Percentiles rank a stretch among this genome's conserved stretches.
Conservation (phyloP, 1,284 basidiomycete genomes). For the Ustilago lituana region DNA sequence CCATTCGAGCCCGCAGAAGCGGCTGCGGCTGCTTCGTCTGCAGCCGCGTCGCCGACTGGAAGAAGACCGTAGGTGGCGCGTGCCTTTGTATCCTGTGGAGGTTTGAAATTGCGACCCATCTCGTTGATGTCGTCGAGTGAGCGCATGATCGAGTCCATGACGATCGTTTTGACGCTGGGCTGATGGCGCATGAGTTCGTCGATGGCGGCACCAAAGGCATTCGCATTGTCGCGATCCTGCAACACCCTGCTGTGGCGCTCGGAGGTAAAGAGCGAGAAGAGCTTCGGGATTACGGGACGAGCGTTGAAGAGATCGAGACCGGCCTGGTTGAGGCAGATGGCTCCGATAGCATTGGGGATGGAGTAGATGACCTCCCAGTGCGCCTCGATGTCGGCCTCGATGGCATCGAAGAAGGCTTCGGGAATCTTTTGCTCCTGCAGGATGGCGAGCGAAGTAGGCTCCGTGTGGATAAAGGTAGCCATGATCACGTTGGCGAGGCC, state of each 20-base stretch:
- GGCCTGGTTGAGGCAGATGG: slow-evolving; percentile 89
- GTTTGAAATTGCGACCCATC: slow-evolving; percentile 73
- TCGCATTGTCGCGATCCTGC: slow-evolving; percentile 90
- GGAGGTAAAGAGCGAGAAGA: slow-evolving; percentile 87
- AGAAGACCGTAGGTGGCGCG: slow-evolving; percentile 50
- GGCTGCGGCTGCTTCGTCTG: slow-evolving; percentile 20
- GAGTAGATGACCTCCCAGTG: slow-evolving; percentile 81
- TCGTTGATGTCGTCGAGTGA: slow-evolving; percentile 71
- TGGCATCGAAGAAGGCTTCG: slow-evolving; percentile 84
- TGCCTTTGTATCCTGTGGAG: slow-evolving; percentile 37
- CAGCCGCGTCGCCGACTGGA: slow-evolving; percentile 21
- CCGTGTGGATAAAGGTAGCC: slow-evolving; percentile 98
- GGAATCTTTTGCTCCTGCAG: slow-evolving; percentile 93
- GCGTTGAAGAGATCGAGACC: slow-evolving; percentile 82
- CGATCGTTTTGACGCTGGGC: slow-evolving; percentile 81
- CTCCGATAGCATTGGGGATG: slow-evolving; percentile 94
- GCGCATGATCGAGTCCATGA: slow-evolving; percentile 67
- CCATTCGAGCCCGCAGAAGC: slow-evolving; percentile 3
- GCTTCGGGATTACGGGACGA: slow-evolving; percentile 81
- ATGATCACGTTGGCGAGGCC: slow-evolving; percentile 88
- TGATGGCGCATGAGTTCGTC: slow-evolving; percentile 98
- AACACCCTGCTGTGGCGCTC: slow-evolving; percentile 86
- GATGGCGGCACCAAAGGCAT: slow-evolving; percentile 84
- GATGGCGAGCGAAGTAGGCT: slow-evolving; percentile 90
- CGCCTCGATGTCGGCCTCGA: slow-evolving; percentile 82